phyloP scores from a whole-genome alignment of 345 rosid genomes.

The Eucalyptus dawsonii region DNA sequence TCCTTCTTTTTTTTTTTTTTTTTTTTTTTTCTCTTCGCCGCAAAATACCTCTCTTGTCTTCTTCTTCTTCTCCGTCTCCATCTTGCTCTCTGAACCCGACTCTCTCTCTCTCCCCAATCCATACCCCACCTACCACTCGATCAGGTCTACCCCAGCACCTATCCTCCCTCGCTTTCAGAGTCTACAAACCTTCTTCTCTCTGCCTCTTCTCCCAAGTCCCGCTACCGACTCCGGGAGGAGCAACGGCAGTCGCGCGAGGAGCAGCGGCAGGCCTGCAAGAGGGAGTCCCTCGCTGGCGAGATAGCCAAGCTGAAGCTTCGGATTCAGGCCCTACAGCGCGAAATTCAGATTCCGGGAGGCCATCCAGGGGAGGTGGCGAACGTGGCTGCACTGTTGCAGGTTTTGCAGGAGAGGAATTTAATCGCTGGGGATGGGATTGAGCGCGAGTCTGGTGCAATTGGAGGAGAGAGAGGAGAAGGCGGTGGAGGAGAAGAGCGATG shows the following conservation, averaged over 20 bases:
- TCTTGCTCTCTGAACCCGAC: background rate
- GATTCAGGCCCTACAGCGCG: no score
- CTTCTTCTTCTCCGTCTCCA: background rate
- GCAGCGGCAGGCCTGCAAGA: constrained; percentile 61
- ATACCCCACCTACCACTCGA: background rate
- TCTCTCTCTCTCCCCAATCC: background rate
- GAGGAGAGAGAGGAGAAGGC: no score
- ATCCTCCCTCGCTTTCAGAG: background rate
- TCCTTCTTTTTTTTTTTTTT: background rate
- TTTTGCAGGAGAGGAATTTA: no score
- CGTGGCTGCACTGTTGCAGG: no score
- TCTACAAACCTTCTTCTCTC: background rate
- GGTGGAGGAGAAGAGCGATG: no score
- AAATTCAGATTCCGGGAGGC: no score
- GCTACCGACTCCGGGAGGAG: constrained; percentile 58
- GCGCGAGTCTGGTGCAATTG: no score
- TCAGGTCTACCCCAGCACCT: background rate
- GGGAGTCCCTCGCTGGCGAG: constrained; percentile 31
- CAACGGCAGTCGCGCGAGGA: constrained; percentile 70
- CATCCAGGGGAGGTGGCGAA: no score
- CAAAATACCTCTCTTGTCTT: background rate
- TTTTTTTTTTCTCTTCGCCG: background rate
- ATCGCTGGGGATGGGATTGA: no score
- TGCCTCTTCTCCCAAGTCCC: background rate
- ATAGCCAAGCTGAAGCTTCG: no score